These are phyloP conservation scores for Tuber indicum DNA, from an alignment of 495 filamentous ascomycete species.

Conservation along the genomic window DNA sequence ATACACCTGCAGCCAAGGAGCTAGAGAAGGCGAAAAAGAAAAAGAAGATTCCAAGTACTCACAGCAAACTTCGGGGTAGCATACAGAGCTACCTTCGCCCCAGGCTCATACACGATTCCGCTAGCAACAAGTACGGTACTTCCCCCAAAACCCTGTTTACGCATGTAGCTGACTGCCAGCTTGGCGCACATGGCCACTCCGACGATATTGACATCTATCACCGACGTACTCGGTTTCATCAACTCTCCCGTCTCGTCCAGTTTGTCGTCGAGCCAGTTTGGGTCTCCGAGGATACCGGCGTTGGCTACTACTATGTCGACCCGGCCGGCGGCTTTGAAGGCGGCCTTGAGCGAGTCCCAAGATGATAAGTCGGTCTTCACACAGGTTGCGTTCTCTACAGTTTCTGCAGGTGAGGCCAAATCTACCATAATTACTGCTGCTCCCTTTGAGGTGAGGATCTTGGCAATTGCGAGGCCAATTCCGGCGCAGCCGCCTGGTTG, in stretches of 20 bases:
- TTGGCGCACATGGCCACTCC: constrained; percentile 39
- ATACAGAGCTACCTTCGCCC: constrained; percentile 40
- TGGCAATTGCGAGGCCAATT: constrained; percentile 30
- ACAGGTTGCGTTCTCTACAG: constrained; percentile 3
- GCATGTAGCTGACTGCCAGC: constrained; percentile 37
- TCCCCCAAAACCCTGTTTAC: constrained; percentile 25
- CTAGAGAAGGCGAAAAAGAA: constrained; percentile 7
- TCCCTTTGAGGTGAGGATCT: constrained; percentile 29
- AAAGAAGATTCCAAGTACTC: constrained; percentile 13
- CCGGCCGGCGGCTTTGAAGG: constrained; percentile 25
- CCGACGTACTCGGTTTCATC: constrained; percentile 26
- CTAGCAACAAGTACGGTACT: constrained; percentile 44
- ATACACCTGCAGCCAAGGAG: constrained; percentile 25
- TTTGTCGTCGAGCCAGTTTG: constrained; percentile 38
- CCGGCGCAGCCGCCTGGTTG: constrained; percentile 15
- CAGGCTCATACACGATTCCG: constrained; percentile 41
- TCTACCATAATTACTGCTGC: constrained; percentile 37
- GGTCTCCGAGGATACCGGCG: constrained; percentile 37
- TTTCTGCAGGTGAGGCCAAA: constrained; percentile 21
- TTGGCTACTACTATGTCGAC: constrained; percentile 42
- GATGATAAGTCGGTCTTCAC: constrained; percentile 28
- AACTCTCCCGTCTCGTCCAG: constrained; percentile 24
- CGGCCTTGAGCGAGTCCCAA: constrained; percentile 29
- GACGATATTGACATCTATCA: constrained; percentile 41
- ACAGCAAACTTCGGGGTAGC: constrained; percentile 37